phyloP scores from a whole-genome alignment of 2,329 filamentous ascomycete species.

The Aureobasidium sp. region DNA sequence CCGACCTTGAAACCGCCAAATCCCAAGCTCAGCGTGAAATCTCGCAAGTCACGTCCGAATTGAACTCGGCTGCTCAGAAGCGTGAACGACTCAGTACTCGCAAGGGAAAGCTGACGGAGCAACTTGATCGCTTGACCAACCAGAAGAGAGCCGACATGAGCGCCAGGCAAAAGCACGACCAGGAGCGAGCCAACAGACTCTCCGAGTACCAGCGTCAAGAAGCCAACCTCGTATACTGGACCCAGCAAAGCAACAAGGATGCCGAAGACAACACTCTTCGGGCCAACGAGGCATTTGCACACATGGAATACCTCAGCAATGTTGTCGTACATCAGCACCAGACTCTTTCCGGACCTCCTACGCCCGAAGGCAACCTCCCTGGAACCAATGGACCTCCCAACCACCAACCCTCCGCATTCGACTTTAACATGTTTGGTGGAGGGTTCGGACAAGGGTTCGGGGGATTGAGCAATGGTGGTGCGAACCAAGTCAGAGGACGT shows the following conservation, averaged over 20 bases:
- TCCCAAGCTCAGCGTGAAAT: constrained; percentile 54
- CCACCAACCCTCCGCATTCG: constrained; percentile 18
- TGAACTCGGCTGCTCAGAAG: constrained; percentile 55
- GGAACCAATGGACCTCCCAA: constrained; percentile 35
- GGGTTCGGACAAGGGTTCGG: constrained; percentile 10
- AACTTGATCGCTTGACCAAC: constrained; percentile 61
- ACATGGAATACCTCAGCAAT: constrained; percentile 25
- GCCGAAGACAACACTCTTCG: constrained; percentile 32
- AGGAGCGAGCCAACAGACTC: constrained; percentile 22
- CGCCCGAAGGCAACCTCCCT: constrained; percentile 53
- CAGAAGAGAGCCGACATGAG: constrained; percentile 51
- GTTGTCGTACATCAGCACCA: constrained; percentile 20
- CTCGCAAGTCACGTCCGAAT: constrained; percentile 56
- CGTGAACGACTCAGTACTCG: constrained; percentile 64
- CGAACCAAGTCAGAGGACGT: constrained; percentile 36
- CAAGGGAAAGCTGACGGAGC: constrained; percentile 63
- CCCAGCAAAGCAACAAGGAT: constrained; percentile 31
- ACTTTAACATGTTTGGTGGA: constrained; percentile 16
- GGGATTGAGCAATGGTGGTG: constrained; percentile 13
- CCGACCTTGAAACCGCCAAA: constrained; percentile 56
- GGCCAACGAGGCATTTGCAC: constrained; percentile 32
- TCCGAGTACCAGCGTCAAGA: constrained; percentile 31
- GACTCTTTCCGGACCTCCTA: constrained; percentile 27
- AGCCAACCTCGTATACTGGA: constrained; percentile 30
- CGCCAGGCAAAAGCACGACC: constrained; percentile 27